Evolutionary conservation across 306 rosid genomes (phyloP).

Genomic region (Dalbergia oliveri): DNA sequence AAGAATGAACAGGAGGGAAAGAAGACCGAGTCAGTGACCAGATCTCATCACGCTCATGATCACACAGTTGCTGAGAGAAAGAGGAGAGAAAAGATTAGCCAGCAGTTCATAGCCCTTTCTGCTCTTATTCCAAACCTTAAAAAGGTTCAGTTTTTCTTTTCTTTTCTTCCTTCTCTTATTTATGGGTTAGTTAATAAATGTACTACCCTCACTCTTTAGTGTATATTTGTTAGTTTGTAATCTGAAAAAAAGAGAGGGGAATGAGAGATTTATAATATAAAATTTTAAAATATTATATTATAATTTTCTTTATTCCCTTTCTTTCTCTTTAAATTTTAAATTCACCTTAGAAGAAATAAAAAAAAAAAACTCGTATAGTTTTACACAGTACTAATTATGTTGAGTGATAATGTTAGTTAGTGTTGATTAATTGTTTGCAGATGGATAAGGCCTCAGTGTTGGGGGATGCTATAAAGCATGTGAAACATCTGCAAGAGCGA

Average conservation of each 20-base stretch:
- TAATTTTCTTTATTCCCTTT: too few species aligned
- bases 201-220: too few species aligned
- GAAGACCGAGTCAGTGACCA: constrained; percentile 23
- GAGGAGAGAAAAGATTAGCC: constrained; percentile 78
- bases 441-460: constrained; percentile 75
- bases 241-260: too few species aligned
- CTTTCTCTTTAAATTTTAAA: too few species aligned
- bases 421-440: constrained; percentile 35
- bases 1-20: constrained; percentile 44
- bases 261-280: too few species aligned
- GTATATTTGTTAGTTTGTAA: too few species aligned
- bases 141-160: constrained; percentile 58
- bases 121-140: constrained; percentile 76
- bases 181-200: not conserved
- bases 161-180: too few species aligned
- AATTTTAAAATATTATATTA: too few species aligned
- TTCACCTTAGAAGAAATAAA: too few species aligned
- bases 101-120: constrained; percentile 78
- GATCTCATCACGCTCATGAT: constrained; percentile 60
- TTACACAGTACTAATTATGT: too few species aligned
- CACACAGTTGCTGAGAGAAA: constrained; percentile 82
- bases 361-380: too few species aligned
- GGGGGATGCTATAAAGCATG: constrained; percentile 68
- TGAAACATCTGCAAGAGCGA: constrained; percentile 64
- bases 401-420: too few species aligned